Conservation (phyloP, 2,329 filamentous ascomycete species). For the Epichloe gansuensis region DNA sequence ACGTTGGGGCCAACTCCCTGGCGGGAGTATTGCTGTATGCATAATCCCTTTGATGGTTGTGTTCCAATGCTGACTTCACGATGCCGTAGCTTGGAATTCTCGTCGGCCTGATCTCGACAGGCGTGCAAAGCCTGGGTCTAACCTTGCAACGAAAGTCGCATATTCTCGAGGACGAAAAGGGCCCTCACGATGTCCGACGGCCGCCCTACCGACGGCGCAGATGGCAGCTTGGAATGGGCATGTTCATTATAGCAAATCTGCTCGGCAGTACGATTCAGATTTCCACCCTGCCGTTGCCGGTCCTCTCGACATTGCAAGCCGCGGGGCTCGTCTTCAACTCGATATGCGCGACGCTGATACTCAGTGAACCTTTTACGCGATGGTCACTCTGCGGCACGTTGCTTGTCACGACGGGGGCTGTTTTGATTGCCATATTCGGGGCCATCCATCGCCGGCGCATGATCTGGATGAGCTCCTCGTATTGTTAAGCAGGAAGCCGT, state of each 20-base stretch:
- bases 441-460: conserved; percentile 91
- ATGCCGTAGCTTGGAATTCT: conserved; percentile 67
- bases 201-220: conserved; percentile 81
- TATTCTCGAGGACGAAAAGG: conserved; percentile 92
- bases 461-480: conserved; percentile 68
- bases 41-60: not conserved
- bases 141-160: conserved; percentile 97
- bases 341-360: conserved; percentile 85
- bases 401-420: conserved; percentile 76
- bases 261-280: conserved; percentile 95
- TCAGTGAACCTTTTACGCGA: conserved; percentile 85
- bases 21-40: conserved; percentile 64
- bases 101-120: conserved; percentile 86
- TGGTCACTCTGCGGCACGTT: conserved; percentile 87
- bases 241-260: conserved; percentile 92
- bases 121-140: conserved; percentile 85
- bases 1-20: conserved; percentile 63
- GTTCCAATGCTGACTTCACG: not conserved
- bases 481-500: conserved; percentile 61
- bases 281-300: conserved; percentile 84
- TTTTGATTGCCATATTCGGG: conserved; percentile 86
- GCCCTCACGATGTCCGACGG: conserved; percentile 61
- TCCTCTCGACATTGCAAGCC: conserved; percentile 88
- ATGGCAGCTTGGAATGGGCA: conserved; percentile 96
- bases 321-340: conserved; percentile 98